Evolutionary conservation across 139 green algal species (phyloP).

Genomic region (Monoraphidium neglectum): DNA sequence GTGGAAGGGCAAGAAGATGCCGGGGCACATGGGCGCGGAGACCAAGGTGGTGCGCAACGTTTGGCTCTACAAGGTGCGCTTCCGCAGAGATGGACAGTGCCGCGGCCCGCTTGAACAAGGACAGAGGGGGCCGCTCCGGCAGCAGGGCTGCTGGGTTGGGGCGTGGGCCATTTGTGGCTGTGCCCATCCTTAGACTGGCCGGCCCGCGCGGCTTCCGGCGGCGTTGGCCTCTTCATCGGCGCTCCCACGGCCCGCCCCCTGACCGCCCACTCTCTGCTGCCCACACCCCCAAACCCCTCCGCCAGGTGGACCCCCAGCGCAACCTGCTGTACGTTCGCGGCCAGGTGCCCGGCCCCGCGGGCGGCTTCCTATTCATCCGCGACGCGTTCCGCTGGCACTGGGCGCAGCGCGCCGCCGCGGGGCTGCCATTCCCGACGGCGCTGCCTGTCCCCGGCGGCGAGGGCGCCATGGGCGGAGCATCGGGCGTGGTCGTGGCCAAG

Average conservation of each 20-base stretch:
- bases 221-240: too few relatives aligned
- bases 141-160: too few relatives aligned
- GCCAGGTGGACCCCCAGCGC: conserved; percentile 88
- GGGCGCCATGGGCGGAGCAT: neutral
- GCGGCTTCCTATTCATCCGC: conserved; percentile 77
- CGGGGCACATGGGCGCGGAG: conserved; percentile 90
- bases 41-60: conserved; percentile 77
- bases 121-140: too few relatives aligned
- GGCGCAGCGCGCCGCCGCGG: neutral
- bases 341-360: conserved; percentile 87
- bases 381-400: conserved; percentile 62
- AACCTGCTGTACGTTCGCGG: conserved; percentile 96
- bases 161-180: neutral
- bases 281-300: too few relatives aligned
- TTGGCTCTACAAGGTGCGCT: conserved; percentile 74
- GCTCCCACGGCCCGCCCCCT: too few relatives aligned
- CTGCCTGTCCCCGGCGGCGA: too few relatives aligned
- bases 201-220: too few relatives aligned
- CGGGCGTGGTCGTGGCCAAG: neutral
- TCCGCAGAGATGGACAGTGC: too few relatives aligned
- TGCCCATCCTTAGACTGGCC: neutral
- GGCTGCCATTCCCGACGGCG: conserved; percentile 28
- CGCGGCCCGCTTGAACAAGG: too few relatives aligned
- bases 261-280: too few relatives aligned
- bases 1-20: conserved; percentile 99